Conservation (phyloP, 768 basidiomycete genomes). For the Podaxis carcinomalis region DNA sequence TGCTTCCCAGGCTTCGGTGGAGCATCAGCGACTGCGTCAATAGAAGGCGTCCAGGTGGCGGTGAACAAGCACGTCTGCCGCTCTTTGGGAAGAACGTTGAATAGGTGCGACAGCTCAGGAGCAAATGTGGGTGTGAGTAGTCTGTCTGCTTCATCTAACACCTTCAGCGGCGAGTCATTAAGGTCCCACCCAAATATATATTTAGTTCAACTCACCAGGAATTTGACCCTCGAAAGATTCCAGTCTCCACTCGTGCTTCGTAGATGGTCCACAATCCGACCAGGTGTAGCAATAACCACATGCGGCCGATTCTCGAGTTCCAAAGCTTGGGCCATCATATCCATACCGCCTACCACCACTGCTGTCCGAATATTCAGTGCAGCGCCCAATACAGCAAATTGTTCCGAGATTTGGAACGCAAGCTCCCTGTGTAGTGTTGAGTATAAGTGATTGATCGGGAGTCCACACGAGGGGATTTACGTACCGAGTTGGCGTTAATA, state of each 20-base stretch:
- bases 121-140: constrained; percentile 87
- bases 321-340: constrained; percentile 91
- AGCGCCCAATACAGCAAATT: constrained; percentile 87
- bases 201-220: constrained; percentile 52
- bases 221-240: constrained; percentile 81
- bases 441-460: not conserved
- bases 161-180: constrained; percentile 37
- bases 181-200: not conserved
- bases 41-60: constrained; percentile 85
- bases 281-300: constrained; percentile 93
- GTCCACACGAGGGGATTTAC: constrained; percentile 12
- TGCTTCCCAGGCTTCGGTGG: constrained; percentile 79
- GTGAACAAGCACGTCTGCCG: constrained; percentile 98
- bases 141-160: constrained; percentile 95
- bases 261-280: constrained; percentile 88
- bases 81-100: constrained; percentile 70
- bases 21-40: constrained; percentile 71
- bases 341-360: constrained; percentile 96
- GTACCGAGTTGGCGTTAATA: constrained; percentile 93
- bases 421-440: constrained; percentile 62
- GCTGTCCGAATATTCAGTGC: constrained; percentile 79
- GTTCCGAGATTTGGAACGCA: constrained; percentile 96
- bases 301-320: constrained; percentile 86
- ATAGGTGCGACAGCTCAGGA: constrained; percentile 76
- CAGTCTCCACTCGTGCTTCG: constrained; percentile 75